Evolutionary conservation across 148 eudicot species (phyloP).

Genomic region (Rhododendron kiyosumense): DNA sequence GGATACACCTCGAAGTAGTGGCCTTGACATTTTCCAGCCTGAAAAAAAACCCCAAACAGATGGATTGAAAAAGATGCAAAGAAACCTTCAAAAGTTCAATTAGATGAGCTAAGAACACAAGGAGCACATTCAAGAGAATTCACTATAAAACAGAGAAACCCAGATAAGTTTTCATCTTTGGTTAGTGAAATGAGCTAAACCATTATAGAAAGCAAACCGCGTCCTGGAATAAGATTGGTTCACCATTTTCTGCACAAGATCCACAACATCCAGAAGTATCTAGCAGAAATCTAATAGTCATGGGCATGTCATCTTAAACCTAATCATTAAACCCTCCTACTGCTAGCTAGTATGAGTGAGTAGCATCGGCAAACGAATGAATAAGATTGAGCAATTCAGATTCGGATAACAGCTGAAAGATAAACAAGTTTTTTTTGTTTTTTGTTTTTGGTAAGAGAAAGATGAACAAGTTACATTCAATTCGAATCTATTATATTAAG

Average conservation of each 20-base stretch:
- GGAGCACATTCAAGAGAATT: neutral
- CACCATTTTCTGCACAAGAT: slow-evolving; percentile 8
- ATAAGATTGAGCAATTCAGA: neutral
- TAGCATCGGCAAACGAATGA: neutral
- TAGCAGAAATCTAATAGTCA: neutral
- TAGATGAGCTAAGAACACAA: slow-evolving; percentile 3
- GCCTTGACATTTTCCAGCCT: slow-evolving; percentile 72
- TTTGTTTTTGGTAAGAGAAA: neutral
- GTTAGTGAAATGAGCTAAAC: neutral
- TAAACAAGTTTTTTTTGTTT: neutral
- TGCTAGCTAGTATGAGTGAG: neutral
- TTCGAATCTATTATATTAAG: neutral
- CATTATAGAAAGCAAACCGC: neutral
- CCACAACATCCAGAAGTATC: neutral
- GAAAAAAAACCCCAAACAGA: slow-evolving; percentile 15
- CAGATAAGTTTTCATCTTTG: neutral
- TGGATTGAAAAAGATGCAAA: slow-evolving; percentile 8
- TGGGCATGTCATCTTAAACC: neutral
- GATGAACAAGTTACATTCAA: neutral
- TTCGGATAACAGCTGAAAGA: neutral
- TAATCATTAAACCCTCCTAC: neutral
- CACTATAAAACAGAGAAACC: neutral
- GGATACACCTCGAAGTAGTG: slow-evolving; percentile 75
- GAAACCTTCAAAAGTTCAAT: slow-evolving; percentile 6
- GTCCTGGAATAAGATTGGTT: neutral